A percentile compares a stretch with the other conserved stretches of the same genome.
These are phyloP conservation scores for Scheffersomyces coipomensis DNA, from an alignment of 805 yeast genomes.

Conservation along the genomic window DNA sequence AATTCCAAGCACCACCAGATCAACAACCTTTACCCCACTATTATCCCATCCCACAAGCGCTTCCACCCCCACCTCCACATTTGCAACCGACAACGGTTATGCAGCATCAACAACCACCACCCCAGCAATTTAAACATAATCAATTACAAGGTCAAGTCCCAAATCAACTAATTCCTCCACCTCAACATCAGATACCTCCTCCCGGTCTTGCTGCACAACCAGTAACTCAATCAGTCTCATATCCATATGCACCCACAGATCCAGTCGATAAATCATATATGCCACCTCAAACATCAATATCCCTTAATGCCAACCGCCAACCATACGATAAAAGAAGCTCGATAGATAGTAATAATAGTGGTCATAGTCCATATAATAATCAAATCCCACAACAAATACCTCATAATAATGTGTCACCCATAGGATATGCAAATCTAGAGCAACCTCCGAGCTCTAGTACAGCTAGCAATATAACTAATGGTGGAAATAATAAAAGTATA, in stretches of 20 bases:
- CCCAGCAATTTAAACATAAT: neutral
- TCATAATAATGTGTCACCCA: neutral
- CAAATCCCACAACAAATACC: neutral
- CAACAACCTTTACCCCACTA: constrained; percentile 2
- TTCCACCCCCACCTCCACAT: constrained; percentile 2
- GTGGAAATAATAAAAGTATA: too few species aligned
- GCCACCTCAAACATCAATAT: neutral
- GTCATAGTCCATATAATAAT: neutral
- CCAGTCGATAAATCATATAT: neutral
- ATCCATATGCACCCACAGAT: neutral
- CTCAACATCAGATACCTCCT: neutral
- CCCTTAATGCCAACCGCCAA: neutral
- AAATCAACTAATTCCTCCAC: constrained; percentile 1
- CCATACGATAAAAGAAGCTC: neutral
- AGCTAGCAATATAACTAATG: too few species aligned
- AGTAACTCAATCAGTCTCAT: neutral
- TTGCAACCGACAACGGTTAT: neutral
- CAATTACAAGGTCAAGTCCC: too few species aligned
- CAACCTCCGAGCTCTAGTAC: neutral
- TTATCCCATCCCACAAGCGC: constrained; percentile 1
- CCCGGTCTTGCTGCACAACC: neutral
- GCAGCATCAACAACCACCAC: constrained; percentile 2
- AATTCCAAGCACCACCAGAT: constrained; percentile 1
- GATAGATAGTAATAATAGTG: neutral
- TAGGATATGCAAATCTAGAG: neutral